Evolutionary conservation across 140 eudicot species (phyloP).

Genomic region (Flaveria floridana): DNA sequence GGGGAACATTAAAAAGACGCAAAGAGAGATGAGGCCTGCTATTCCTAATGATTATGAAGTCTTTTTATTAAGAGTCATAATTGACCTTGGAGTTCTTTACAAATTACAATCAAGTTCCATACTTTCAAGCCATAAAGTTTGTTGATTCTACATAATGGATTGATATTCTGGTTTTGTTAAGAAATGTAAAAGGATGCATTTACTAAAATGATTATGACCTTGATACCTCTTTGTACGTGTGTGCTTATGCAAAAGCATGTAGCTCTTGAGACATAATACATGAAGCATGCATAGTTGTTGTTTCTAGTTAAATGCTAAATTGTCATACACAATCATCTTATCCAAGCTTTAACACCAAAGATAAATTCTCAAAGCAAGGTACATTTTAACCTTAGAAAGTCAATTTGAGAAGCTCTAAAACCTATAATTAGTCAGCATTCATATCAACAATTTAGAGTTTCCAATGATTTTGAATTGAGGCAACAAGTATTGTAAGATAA

Average conservation of each 20-base stretch:
- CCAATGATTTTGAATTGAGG: neutral
- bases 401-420: conserved; percentile 11
- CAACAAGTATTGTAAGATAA: neutral
- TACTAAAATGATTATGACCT: neutral
- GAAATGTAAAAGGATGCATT: neutral
- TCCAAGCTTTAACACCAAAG: neutral
- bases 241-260: neutral
- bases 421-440: neutral
- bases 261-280: neutral
- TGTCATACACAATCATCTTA: neutral
- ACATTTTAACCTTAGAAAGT: neutral
- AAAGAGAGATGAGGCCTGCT: too few relatives aligned
- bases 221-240: neutral
- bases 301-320: neutral
- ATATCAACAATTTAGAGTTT: neutral
- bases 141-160: neutral
- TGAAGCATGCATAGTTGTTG: neutral
- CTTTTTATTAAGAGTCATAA: neutral
- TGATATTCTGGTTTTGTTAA: neutral
- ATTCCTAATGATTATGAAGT: too few relatives aligned
- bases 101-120: too few relatives aligned
- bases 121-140: neutral
- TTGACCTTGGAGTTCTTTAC: neutral
- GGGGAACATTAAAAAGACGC: neutral
- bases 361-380: neutral